These are phyloP conservation scores for Nannizziopsis barbatae DNA, from an alignment of 2,329 filamentous ascomycete species.

Conservation along the genomic window DNA sequence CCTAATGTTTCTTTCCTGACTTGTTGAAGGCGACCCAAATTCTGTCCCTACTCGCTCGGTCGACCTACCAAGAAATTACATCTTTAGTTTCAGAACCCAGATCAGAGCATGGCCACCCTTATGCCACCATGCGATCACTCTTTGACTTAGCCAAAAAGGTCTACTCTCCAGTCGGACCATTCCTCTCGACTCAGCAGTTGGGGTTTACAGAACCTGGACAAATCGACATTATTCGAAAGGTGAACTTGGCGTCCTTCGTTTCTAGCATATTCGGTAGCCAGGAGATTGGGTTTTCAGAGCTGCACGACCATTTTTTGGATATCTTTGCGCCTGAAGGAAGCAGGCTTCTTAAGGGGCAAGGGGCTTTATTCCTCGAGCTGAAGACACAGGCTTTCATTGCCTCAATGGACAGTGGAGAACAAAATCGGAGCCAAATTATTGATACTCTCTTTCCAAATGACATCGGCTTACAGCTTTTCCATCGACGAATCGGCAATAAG, in stretches of 20 bases:
- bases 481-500: slow-evolving; percentile 44
- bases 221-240: slow-evolving; percentile 50
- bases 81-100: slow-evolving; percentile 46
- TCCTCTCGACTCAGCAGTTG: slow-evolving; percentile 45
- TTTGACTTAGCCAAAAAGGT: slow-evolving; percentile 55
- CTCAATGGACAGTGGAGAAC: slow-evolving; percentile 46
- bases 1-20: neutral
- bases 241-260: slow-evolving; percentile 55
- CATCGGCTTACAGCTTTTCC: slow-evolving; percentile 44
- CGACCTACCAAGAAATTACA: slow-evolving; percentile 46
- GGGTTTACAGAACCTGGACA: slow-evolving; percentile 43
- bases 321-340: slow-evolving; percentile 52
- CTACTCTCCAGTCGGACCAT: slow-evolving; percentile 46
- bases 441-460: slow-evolving; percentile 50
- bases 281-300: slow-evolving; percentile 52
- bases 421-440: slow-evolving; percentile 45
- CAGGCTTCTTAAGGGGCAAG: slow-evolving; percentile 49
- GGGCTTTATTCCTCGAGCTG: slow-evolving; percentile 50
- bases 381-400: slow-evolving; percentile 59
- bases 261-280: slow-evolving; percentile 53
- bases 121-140: slow-evolving; percentile 49
- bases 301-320: slow-evolving; percentile 53
- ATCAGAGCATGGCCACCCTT: slow-evolving; percentile 50
- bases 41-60: slow-evolving; percentile 46
- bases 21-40: slow-evolving; percentile 45